phyloP scores from a whole-genome alignment of 176 grass and related monocot species.

The Oryza meyeriana region DNA sequence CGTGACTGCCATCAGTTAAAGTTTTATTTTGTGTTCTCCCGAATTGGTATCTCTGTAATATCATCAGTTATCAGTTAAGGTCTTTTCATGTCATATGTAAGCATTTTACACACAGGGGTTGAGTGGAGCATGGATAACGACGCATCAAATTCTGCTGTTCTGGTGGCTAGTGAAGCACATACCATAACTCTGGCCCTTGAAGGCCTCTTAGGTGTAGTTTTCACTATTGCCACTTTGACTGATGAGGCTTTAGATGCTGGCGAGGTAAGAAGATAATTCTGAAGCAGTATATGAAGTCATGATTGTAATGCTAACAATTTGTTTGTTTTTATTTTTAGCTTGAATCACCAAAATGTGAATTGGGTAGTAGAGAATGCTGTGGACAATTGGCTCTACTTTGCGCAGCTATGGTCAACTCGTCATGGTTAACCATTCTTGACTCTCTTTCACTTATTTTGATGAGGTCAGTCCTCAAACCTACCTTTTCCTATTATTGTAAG shows the following conservation, averaged over 20 bases:
- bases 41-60: neutral
- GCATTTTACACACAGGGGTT: constrained; percentile 57
- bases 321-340: constrained; percentile 59
- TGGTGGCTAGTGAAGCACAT: constrained; percentile 99
- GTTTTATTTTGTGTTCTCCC: neutral
- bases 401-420: constrained; percentile 83
- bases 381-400: constrained; percentile 76
- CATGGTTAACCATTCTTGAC: constrained; percentile 98
- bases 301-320: constrained; percentile 18
- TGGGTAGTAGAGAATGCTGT: constrained; percentile 52
- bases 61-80: neutral
- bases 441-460: constrained; percentile 93
- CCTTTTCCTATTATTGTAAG: constrained; percentile 5
- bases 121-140: constrained; percentile 99
- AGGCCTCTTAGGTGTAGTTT: constrained; percentile 96
- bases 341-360: constrained; percentile 87
- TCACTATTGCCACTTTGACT: constrained; percentile 95
- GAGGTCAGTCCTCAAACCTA: constrained; percentile 40
- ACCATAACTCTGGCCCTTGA: constrained; percentile 92
- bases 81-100: neutral
- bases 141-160: constrained; percentile 95
- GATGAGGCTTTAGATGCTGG: constrained; percentile 90
- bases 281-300: neutral
- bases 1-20: neutral
- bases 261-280: constrained; percentile 64